Percentiles rank a stretch among this genome's conserved stretches.
phyloP scores from a whole-genome alignment of 306 rosid genomes.

The Mimosa pudica region DNA sequence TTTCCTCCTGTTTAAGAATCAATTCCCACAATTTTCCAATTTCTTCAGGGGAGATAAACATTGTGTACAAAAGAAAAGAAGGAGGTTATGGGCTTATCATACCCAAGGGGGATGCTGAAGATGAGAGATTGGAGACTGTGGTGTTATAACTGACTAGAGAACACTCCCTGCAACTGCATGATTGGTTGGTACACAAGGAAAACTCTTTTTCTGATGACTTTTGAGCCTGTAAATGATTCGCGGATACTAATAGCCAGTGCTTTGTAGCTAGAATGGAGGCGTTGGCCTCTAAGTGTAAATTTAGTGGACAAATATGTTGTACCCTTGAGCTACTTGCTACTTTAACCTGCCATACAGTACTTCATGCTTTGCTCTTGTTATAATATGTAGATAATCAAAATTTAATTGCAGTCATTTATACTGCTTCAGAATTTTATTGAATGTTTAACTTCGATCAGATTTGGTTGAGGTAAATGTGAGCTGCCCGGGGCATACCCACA shows the following conservation, averaged over 20 bases:
- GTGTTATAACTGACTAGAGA: constrained; percentile 52
- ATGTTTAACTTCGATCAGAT: not conserved
- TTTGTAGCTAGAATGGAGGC: constrained; percentile 33
- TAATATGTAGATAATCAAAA: not conserved
- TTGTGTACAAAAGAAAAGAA: constrained; percentile 77
- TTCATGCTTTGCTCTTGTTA: constrained; percentile 10
- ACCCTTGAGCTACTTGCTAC: constrained; percentile 25
- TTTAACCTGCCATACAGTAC: constrained; percentile 24
- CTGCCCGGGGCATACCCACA: not conserved
- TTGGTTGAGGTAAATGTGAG: constrained; percentile 17
- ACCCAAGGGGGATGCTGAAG: constrained; percentile 65
- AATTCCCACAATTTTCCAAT: constrained; percentile 13
- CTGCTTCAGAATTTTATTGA: constrained; percentile 8
- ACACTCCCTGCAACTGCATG: constrained; percentile 23
- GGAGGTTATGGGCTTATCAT: constrained; percentile 90
- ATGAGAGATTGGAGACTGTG: constrained; percentile 48
- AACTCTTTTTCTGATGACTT: constrained; percentile 25
- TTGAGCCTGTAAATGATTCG: constrained; percentile 39
- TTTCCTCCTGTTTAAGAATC: not conserved
- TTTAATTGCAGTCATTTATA: constrained; percentile 8
- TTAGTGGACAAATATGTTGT: constrained; percentile 31
- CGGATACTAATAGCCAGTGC: constrained; percentile 11
- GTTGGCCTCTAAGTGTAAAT: constrained; percentile 29
- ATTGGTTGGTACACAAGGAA: constrained; percentile 35
- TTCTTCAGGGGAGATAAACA: constrained; percentile 77